Percentiles rank a stretch among this genome's conserved stretches.
Conservation (phyloP, 2,329 filamentous ascomycete species). For the Fusarium sp. region DNA sequence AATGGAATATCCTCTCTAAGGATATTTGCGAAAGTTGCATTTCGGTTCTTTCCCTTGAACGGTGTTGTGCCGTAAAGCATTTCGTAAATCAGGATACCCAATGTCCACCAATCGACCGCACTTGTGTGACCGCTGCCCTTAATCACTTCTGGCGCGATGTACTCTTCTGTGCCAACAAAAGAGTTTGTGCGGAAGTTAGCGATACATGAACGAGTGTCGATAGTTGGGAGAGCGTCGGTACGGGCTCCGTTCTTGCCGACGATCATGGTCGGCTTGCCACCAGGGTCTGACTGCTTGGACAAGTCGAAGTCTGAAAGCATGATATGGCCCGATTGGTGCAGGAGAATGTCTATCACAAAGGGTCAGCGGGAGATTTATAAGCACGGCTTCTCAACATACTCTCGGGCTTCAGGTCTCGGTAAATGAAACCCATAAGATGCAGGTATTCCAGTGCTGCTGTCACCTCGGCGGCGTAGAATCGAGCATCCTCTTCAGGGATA, state of each 20-base stretch:
- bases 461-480: slow-evolving; percentile 97
- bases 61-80: slow-evolving; percentile 99
- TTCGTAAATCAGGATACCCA: slow-evolving; percentile 97
- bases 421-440: slow-evolving; percentile 99
- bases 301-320: slow-evolving; percentile 99
- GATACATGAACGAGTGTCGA: slow-evolving; percentile 98
- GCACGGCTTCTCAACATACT: slow-evolving; percentile 61
- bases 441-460: slow-evolving; percentile 96
- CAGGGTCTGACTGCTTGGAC: slow-evolving; percentile 95
- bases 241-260: slow-evolving; percentile 88
- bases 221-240: slow-evolving; percentile 87
- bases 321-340: slow-evolving; percentile 99
- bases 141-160: slow-evolving; percentile 98
- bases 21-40: slow-evolving; percentile 98
- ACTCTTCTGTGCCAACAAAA: slow-evolving; percentile 98
- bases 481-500: slow-evolving; percentile 93
- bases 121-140: slow-evolving; percentile 98
- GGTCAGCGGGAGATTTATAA: slow-evolving; percentile 18
- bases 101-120: slow-evolving; percentile 98
- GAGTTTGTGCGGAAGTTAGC: slow-evolving; percentile 98
- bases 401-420: slow-evolving; percentile 96
- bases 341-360: slow-evolving; percentile 76
- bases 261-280: slow-evolving; percentile 98
- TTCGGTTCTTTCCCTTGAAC: slow-evolving; percentile 99
- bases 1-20: slow-evolving; percentile 95